Evolutionary conservation across 2,329 filamentous ascomycete species (phyloP).

Genomic region (Phyllosticta citribraziliensis): DNA sequence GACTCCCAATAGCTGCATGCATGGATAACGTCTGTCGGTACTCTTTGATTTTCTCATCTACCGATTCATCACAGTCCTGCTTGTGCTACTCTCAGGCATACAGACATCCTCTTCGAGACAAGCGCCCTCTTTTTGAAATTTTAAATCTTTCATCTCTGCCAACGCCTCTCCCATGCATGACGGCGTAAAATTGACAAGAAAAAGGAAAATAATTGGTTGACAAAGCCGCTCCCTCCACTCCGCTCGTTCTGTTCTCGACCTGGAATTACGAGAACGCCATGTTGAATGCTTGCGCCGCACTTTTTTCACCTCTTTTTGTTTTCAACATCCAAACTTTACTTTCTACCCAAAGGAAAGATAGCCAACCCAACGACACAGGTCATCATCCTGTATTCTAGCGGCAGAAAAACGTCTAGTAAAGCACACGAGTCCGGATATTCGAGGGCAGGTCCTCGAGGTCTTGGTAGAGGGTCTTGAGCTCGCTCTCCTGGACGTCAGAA

Average conservation of each 20-base stretch:
- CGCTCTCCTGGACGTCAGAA: conserved; percentile 67
- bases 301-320: not conserved
- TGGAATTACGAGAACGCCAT: conserved; percentile 21
- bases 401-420: conserved; percentile 29
- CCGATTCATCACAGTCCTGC: not conserved
- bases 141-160: not conserved
- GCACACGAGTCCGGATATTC: conserved; percentile 45
- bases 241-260: conserved; percentile 5
- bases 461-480: conserved; percentile 81
- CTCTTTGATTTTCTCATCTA: not conserved
- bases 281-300: conserved; percentile 24
- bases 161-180: not conserved
- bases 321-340: not conserved
- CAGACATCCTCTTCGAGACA: not conserved
- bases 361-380: not conserved
- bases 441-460: conserved; percentile 71
- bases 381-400: not conserved
- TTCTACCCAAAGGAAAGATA: not conserved
- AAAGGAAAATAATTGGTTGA: not conserved
- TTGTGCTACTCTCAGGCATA: not conserved
- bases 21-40: not conserved
- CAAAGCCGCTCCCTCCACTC: not conserved
- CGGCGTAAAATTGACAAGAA: not conserved
- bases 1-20: not conserved
- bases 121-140: not conserved